Evolutionary conservation across 2,329 filamentous ascomycete genomes (phyloP), one percentile per base, ranked within the genome.

Genomic region (Sporothrix luriei): DNA sequence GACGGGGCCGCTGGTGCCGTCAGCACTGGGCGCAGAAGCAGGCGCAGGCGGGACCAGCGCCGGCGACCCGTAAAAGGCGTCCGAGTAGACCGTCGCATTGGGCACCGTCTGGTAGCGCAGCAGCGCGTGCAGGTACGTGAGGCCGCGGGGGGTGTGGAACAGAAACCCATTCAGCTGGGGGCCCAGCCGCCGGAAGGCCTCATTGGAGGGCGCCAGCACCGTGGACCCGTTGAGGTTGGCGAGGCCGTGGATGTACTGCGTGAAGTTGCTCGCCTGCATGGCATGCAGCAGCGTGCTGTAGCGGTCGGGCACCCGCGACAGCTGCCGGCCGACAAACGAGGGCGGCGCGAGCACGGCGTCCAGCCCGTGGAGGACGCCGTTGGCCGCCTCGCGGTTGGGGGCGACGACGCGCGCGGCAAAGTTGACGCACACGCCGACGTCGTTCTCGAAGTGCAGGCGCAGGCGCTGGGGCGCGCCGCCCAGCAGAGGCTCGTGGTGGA

Each of bases 211-310:
- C 0, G 91, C 91, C 75, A 97, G 96, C 71, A 95, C 77, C 2
- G 93, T 97, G 51, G 88, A 88, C 48, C 92, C 92, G 2, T 82
- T 78, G 48, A 81, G 81, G 57, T 62, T 14, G 21, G 78, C 75
- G 73, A 84, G 81, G 74, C 85, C 82, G 68, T 90, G 82, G 70
- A 90, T 80, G 65, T 84, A 84, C 14, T 88, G 80, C 68, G 84
- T 83, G 1, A 97, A 85, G 10, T 90, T 88, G 0, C 92, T 94
- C 81, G 91, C 92, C 68, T 85, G 82, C 38, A 93, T 87, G 4
- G 87, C 94, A 9, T 94, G 85, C 66, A 90, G 84, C 1, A 96
- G 85, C 0, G 93, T 97, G 73, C 89, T 92, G 83, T 97, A 97
- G 72, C 89, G 84, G 61, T 82, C 79, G 0, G 93, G 93, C 76